Evolutionary conservation across 305 asterid genomes (phyloP), one percentile per base, ranked within the genome.

Genomic region (Ajuga reptans): DNA sequence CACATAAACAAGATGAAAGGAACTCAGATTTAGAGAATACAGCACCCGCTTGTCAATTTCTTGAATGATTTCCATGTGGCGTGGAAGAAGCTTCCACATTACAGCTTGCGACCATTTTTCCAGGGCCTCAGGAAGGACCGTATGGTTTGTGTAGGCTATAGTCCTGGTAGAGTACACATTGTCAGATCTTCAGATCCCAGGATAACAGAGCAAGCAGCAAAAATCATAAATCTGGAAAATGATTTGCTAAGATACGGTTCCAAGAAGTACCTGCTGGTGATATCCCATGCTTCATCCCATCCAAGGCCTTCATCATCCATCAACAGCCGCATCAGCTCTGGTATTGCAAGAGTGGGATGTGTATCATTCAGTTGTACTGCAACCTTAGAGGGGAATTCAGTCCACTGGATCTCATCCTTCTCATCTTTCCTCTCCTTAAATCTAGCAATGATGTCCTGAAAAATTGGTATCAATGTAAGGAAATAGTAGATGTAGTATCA

Each of bases 1-100:
- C 33, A 15, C 27, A 41, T 37, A 71, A 34, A 39, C 41, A 16
- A 5, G 75, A 16, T 10, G 11, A 18, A 56, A 58, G 52, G 10
- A 24, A 55, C 45, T 37, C n/a, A 49, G 9, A 76, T 34, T 36
- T 66, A 45, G 34, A 37, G 54, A 64, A 64, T 29, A 62, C 15
- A 41, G 17, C 82, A 94, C 99, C 95, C 96, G 86, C 77, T 83
- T 94, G 82, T 94, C 99, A 66, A 94, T 87, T 84, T 94, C 99
- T 81, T 81, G 84, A 67, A 94, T 91, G 83, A 94, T 94, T 72
- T 94, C 96, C 99, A 94, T 94, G 75, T 89, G 97, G 65, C 99
- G 96, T 24, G 99, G 99, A 77, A 94, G 97, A 74, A 94, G 99
- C 82, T 94, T 94, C 96, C 97, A 87, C 99, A 94, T 91, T 75